Evolutionary conservation across 306 rosid genomes (phyloP).

Genomic region (Mimosa pudica): DNA sequence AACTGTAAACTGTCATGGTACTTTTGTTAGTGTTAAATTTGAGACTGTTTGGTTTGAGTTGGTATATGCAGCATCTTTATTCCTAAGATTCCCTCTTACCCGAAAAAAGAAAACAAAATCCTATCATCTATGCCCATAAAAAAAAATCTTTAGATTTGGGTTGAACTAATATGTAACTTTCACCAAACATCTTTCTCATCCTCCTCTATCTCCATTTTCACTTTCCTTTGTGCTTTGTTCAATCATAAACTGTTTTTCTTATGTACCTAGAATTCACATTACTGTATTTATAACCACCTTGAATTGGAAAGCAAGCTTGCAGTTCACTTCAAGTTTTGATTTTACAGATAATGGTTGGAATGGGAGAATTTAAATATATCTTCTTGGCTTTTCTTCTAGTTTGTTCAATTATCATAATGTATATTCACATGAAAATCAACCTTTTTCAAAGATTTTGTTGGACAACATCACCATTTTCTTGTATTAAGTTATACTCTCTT

Average conservation of each 20-base stretch:
- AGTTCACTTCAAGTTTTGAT: conserved; percentile 2
- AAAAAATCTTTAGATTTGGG: too few species aligned
- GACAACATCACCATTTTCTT: conserved; percentile 1
- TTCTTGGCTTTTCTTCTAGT: conserved; percentile 43
- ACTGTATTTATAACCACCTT: neutral
- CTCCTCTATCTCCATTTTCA: too few species aligned
- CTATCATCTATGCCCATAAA: neutral
- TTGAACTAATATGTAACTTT: too few species aligned
- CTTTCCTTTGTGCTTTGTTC: too few species aligned
- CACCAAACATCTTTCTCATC: too few species aligned
- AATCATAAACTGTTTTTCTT: neutral
- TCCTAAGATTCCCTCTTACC: conserved; percentile 32
- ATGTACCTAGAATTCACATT: neutral
- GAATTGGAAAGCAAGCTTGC: conserved; percentile 10
- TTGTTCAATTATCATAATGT: conserved; percentile 47
- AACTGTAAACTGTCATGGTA: neutral
- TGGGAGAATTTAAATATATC: conserved; percentile 42
- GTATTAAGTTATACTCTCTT: neutral
- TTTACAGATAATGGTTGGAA: conserved; percentile 38
- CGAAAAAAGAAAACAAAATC: neutral
- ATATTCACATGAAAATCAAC: conserved; percentile 67
- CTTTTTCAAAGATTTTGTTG: conserved; percentile 69
- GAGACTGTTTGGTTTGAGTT: neutral
- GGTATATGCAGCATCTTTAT: conserved; percentile 27
- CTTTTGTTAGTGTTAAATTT: neutral